Base-by-base conservation (phyloP, 768 basidiomycete genomes). In the Mycena latifolia region DNA sequence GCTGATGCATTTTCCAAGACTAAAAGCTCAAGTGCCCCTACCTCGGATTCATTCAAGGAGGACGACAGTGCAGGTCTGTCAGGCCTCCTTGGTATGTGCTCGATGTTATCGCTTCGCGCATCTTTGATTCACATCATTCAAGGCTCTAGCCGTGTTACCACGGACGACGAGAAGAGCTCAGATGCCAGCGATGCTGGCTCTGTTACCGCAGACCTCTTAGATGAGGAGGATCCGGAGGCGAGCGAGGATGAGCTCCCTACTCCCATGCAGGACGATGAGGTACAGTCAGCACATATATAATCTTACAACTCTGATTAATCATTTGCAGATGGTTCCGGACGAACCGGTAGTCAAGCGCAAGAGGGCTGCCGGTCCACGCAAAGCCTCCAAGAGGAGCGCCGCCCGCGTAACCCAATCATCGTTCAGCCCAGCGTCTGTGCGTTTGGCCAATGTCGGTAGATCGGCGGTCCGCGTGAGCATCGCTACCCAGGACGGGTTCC, bases 401-500 rank as follows among this genome's bases (percentile, higher is more conserved):
- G 8, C 20, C 2, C 58, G 58, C 2, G 58, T 60, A 2, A 60
- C 58, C 20, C 46, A 59, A 18, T 20, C 48, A 4, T 29, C 25
- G 0, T 60, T 60, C 20, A 60, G 47, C 17, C 58, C 58, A 10
- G 12, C 4, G 9, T 60, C 47, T 9, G 47, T 41, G 17, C 58
- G 35, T 37, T 20, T 60, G 0, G 58, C 58, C 22, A 60, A 51
- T 35, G 35, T 17, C 35, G 58, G 58, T 8, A 37, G 48, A 18
- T 9, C 10, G 9, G 58, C 37, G 2, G 58, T 60, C 17, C 58
- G 37, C n/a, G 35, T 60, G 24, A 18, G 27, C 5, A 51, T 60
- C 20, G 58, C 58, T 3, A 60, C 58, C n/a, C 8, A 41, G 12
- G 18, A 60, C 5, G 58, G 25, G 3, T 60, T 60, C 37, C 58